phyloP scores from a whole-genome alignment of 495 filamentous ascomycete genomes.

The Thermothielavioides terrestris region DNA sequence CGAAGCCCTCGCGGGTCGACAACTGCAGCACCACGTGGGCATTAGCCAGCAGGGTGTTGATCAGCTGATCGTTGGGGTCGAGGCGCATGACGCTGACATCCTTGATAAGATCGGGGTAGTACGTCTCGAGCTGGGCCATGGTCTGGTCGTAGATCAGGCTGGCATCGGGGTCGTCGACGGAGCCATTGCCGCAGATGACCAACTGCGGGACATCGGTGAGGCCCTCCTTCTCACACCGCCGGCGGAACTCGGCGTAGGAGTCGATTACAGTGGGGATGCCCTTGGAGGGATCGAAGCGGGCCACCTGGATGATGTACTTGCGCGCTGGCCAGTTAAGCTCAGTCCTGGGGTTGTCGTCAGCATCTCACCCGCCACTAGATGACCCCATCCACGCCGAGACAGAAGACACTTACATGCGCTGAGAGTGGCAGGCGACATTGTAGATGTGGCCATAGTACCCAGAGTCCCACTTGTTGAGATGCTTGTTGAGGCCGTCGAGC shows the following conservation, averaged over 20 bases:
- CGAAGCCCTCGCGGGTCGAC: constrained; percentile 78
- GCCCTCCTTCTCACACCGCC: constrained; percentile 41
- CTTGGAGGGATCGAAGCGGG: constrained; percentile 82
- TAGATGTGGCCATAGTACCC: constrained; percentile 72
- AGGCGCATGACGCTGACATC: constrained; percentile 71
- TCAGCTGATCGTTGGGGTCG: constrained; percentile 67
- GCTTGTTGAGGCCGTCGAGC: constrained; percentile 83
- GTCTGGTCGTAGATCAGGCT: constrained; percentile 63
- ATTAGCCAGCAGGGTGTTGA: constrained; percentile 71
- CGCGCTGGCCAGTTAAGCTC: constrained; percentile 60
- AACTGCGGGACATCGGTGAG: constrained; percentile 57
- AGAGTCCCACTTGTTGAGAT: constrained; percentile 62
- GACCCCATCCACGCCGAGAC: no score
- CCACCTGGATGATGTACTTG: constrained; percentile 73
- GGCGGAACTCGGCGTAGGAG: constrained; percentile 66
- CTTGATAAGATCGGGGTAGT: constrained; percentile 40
- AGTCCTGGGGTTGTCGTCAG: constrained; percentile 36
- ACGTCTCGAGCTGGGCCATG: constrained; percentile 53
- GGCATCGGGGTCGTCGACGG: constrained; percentile 79
- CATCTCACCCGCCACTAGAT: no score
- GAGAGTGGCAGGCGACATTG: constrained; percentile 52
- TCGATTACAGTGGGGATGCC: constrained; percentile 75
- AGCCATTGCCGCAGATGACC: constrained; percentile 68
- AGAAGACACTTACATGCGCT: constrained; percentile 51
- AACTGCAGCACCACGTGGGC: constrained; percentile 70